A percentile compares a stretch with the other conserved stretches of the same genome.
Evolutionary conservation across 176 grass and related monocot genomes (phyloP).

Genomic region (Eleusine indica): DNA sequence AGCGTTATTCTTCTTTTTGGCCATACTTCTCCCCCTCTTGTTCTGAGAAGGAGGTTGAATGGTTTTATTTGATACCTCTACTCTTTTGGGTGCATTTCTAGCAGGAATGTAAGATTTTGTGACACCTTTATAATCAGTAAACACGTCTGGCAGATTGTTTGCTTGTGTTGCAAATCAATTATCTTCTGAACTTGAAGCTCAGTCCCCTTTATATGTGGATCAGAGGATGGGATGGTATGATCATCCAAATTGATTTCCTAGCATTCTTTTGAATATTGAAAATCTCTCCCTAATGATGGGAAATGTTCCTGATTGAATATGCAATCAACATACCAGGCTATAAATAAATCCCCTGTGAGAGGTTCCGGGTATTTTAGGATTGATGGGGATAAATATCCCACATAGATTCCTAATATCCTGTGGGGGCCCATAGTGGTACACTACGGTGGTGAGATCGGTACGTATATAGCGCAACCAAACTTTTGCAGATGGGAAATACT

Average conservation of each 20-base stretch:
- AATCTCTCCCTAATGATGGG: background rate
- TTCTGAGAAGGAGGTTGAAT: background rate
- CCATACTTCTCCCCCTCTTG: background rate
- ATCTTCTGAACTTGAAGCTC: background rate
- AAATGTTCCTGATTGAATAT: background rate
- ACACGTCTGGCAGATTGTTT: background rate
- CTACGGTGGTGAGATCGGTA: background rate
- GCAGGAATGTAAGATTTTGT: background rate
- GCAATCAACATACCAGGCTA: background rate
- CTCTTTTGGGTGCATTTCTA: background rate
- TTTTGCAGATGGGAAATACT: background rate
- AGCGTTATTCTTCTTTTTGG: too few species aligned
- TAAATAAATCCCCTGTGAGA: background rate
- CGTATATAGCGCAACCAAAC: background rate
- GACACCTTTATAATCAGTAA: background rate
- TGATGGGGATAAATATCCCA: background rate
- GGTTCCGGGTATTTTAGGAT: background rate
- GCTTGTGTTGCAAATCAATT: background rate
- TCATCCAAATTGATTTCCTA: background rate
- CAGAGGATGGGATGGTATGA: background rate
- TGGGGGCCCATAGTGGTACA: background rate
- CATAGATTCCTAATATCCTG: background rate
- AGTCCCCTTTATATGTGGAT: background rate
- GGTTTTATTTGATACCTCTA: background rate
- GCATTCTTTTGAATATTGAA: background rate